These are phyloP conservation scores for Phytophthora uliginosa DNA, from an alignment of 352 stramenopile species.

Conservation along the genomic window DNA sequence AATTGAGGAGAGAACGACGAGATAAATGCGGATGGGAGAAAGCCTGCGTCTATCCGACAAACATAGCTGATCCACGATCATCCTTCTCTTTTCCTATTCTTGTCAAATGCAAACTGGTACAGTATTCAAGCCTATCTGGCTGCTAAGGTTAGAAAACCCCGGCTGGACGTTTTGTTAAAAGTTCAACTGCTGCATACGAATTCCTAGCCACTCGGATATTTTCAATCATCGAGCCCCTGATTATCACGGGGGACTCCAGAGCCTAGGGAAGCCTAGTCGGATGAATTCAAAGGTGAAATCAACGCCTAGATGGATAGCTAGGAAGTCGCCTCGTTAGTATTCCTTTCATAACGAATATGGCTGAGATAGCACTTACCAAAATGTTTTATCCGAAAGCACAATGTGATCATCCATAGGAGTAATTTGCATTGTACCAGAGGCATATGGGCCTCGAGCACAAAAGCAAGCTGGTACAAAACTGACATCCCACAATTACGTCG, in stretches of 20 bases:
- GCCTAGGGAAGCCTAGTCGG: not conserved
- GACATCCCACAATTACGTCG: slow-evolving; percentile 6
- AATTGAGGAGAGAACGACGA: not conserved
- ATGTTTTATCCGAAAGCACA: slow-evolving; percentile 12
- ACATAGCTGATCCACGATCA: too few relatives aligned
- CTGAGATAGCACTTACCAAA: slow-evolving; percentile 1
- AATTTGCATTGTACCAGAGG: slow-evolving; percentile 39
- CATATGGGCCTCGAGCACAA: slow-evolving; percentile 46
- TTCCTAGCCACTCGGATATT: too few relatives aligned
- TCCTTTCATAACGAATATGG: not conserved
- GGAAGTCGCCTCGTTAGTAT: not conserved
- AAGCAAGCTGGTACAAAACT: slow-evolving; percentile 38
- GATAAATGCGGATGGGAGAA: not conserved
- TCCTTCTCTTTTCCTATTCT: not conserved
- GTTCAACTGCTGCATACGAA: too few relatives aligned
- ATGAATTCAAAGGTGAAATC: slow-evolving; percentile 19
- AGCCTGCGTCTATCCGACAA: not conserved
- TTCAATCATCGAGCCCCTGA: too few relatives aligned
- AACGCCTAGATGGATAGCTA: not conserved
- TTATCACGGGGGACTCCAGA: not conserved
- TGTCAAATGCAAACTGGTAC: not conserved
- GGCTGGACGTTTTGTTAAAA: not conserved
- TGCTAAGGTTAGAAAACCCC: not conserved
- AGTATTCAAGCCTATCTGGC: too few relatives aligned
- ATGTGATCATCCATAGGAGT: slow-evolving; percentile 37